Evolutionary conservation across 805 yeast species (phyloP).

Genomic region (Saccharomycopsis sp.): DNA sequence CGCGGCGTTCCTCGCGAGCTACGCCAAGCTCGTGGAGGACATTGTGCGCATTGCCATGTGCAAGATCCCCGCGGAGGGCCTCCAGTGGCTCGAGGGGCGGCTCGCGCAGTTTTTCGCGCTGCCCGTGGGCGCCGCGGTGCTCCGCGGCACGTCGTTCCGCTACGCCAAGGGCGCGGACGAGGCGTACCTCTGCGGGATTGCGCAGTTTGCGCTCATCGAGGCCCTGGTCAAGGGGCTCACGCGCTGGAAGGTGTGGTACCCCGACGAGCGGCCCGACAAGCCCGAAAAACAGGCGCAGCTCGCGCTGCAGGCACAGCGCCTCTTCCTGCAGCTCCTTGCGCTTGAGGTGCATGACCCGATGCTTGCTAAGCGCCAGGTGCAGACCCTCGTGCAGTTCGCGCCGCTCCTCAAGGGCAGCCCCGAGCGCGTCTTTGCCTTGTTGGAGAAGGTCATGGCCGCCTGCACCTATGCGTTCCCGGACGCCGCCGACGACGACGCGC

Average conservation of each 20-base stretch:
- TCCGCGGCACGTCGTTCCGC: conserved; percentile 47
- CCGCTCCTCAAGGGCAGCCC: conserved; percentile 75
- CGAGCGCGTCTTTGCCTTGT: conserved; percentile 62
- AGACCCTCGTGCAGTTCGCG: conserved; percentile 89
- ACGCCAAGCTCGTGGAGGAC: conserved; percentile 81
- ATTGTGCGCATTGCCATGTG: conserved; percentile 84
- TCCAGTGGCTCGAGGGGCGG: conserved; percentile 73
- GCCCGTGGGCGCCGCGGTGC: conserved; percentile 56
- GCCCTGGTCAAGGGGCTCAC: conserved; percentile 87
- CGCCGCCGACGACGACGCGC: conserved; percentile 58
- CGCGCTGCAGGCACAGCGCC: conserved; percentile 53
- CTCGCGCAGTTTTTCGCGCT: conserved; percentile 69
- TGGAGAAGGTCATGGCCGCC: conserved; percentile 81
- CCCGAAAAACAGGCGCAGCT: conserved; percentile 47
- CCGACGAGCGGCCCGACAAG: conserved; percentile 43
- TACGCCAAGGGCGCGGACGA: conserved; percentile 51
- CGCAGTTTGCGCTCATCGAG: conserved; percentile 83
- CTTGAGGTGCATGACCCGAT: conserved; percentile 76
- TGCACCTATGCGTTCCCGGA: conserved; percentile 77
- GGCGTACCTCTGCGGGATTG: conserved; percentile 67
- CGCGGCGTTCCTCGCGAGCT: conserved; percentile 67
- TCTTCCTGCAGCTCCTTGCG: conserved; percentile 69
- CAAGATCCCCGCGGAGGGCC: conserved; percentile 73
- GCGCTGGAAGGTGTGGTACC: conserved; percentile 93
- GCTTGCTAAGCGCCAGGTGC: conserved; percentile 76